Conservation (phyloP, 768 basidiomycete genomes). For the Hygrophorus pudorinus region DNA sequence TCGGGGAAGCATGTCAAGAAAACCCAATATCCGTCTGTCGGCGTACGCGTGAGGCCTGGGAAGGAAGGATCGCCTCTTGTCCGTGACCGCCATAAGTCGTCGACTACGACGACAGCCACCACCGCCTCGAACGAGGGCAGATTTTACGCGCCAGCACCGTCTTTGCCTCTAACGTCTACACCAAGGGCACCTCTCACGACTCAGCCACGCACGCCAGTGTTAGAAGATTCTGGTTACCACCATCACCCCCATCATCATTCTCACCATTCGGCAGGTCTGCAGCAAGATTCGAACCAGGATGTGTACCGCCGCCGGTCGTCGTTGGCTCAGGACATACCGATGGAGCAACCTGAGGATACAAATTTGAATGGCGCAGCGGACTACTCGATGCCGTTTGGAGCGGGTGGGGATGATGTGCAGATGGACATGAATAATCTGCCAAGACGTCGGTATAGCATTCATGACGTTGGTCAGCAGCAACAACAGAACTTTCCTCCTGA, state of each 20-base stretch:
- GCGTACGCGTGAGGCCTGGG: slow-evolving; percentile 35
- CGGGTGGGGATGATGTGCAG: slow-evolving; percentile 1
- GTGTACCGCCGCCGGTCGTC: slow-evolving; percentile 19
- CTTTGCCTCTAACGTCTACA: neutral
- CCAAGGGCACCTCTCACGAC: neutral
- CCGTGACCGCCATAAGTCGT: slow-evolving; percentile 4
- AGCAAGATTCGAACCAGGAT: slow-evolving; percentile 1
- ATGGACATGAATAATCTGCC: slow-evolving; percentile 7
- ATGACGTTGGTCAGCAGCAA: slow-evolving; percentile 14
- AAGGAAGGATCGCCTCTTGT: slow-evolving; percentile 18
- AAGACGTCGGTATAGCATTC: slow-evolving; percentile 13
- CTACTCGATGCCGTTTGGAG: slow-evolving; percentile 11
- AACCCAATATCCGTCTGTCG: slow-evolving; percentile 29
- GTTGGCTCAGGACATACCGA: slow-evolving; percentile 14
- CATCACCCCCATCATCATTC: neutral
- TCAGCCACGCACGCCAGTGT: neutral
- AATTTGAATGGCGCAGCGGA: slow-evolving; percentile 1
- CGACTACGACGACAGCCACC: neutral
- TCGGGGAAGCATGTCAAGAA: slow-evolving; percentile 37
- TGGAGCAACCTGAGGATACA: slow-evolving; percentile 5
- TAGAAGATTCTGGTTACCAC: slow-evolving; percentile 2
- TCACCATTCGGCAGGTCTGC: neutral
- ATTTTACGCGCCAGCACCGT: neutral
- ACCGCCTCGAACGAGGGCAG: neutral
- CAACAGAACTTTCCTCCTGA: slow-evolving; percentile 7